Evolutionary conservation across 345 rosid species (phyloP).

Genomic region (Ceriops decandra): DNA sequence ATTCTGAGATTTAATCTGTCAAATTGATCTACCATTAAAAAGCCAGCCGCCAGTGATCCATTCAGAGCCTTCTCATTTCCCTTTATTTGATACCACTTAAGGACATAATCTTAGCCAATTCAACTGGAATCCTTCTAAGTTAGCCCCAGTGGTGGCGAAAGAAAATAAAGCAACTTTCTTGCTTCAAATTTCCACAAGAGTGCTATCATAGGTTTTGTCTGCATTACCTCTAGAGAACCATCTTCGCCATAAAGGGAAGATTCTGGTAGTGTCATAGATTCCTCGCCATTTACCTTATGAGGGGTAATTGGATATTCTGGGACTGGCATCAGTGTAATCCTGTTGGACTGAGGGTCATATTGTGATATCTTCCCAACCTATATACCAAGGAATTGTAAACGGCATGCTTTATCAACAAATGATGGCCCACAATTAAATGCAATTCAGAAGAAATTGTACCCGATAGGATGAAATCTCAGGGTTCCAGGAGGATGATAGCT

Average conservation of each 20-base stretch:
- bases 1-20: too few species aligned
- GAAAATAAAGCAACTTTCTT: too few species aligned
- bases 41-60: too few species aligned
- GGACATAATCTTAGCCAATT: not conserved
- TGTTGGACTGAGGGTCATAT: constrained; percentile 53
- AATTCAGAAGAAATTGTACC: constrained; percentile 35
- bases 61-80: too few species aligned
- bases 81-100: not conserved
- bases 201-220: not conserved
- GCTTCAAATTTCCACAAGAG: too few species aligned
- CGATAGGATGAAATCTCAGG: constrained; percentile 77
- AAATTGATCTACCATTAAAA: not conserved
- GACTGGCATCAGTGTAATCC: constrained; percentile 49
- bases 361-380: constrained; percentile 79
- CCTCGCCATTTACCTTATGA: constrained; percentile 43
- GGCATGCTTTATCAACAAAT: constrained; percentile 5
- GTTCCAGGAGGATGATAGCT: constrained; percentile 85
- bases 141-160: too few species aligned
- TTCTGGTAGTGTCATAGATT: constrained; percentile 32
- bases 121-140: not conserved
- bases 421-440: constrained; percentile 5
- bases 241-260: constrained; percentile 60
- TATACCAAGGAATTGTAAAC: constrained; percentile 18
- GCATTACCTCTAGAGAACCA: constrained; percentile 67
- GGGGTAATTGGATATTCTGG: constrained; percentile 53